Percentiles rank a stretch among this genome's conserved stretches.
phyloP scores from a whole-genome alignment of 495 filamentous ascomycete genomes.

The Lepidopterella palustris region DNA sequence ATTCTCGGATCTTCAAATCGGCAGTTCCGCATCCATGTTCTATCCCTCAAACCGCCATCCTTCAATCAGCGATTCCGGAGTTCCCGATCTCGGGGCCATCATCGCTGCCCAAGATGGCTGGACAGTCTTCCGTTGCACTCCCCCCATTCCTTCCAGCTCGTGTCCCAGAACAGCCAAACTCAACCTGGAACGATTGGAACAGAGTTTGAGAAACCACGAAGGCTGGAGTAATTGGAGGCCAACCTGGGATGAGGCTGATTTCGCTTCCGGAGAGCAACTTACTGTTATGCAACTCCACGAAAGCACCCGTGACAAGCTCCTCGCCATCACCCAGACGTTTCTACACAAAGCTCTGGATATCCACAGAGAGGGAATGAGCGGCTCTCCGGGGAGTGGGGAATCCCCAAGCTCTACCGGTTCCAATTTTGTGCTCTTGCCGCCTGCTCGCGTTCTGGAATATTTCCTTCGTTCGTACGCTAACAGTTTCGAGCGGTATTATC shows the following conservation, averaged over 20 bases:
- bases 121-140: conserved; percentile 53
- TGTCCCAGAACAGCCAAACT: conserved; percentile 53
- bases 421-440: conserved; percentile 53
- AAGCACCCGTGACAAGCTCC: conserved; percentile 53
- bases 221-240: conserved; percentile 44
- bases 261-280: conserved; percentile 44
- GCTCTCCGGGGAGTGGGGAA: conserved; percentile 32
- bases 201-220: conserved; percentile 40
- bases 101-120: conserved; percentile 50
- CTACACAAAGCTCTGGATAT: conserved; percentile 57
- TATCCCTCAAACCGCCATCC: conserved; percentile 22
- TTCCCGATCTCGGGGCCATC: conserved; percentile 47
- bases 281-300: conserved; percentile 37
- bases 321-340: conserved; percentile 57
- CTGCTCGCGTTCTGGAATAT: conserved; percentile 52
- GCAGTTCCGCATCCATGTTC: conserved; percentile 28
- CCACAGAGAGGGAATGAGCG: conserved; percentile 39
- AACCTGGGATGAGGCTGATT: conserved; percentile 43
- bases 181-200: conserved; percentile 53
- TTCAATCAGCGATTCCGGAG: conserved; percentile 33
- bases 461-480: conserved; percentile 55
- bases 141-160: conserved; percentile 42
- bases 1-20: conserved; percentile 34
- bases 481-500: conserved; percentile 53
- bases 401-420: conserved; percentile 40